These are phyloP conservation scores for Leccinum solheimii DNA, from an alignment of 1,284 basidiomycete genomes.

Conservation along the genomic window DNA sequence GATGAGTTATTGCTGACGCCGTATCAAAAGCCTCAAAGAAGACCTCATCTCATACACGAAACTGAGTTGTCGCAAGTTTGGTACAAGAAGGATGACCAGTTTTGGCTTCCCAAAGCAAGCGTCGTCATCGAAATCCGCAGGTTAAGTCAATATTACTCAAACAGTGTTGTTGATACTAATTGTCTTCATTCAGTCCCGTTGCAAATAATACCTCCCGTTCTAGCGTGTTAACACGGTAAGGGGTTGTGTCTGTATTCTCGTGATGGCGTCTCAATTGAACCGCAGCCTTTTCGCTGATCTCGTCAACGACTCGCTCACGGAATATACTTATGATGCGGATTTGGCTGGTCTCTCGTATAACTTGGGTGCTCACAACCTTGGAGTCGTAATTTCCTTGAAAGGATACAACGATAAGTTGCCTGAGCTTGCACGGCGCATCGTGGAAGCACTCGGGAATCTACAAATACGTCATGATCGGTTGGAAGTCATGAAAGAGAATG, in stretches of 20 bases:
- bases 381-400: slow-evolving; percentile 68
- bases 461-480: slow-evolving; percentile 75
- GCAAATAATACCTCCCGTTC: slow-evolving; percentile 58
- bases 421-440: slow-evolving; percentile 74
- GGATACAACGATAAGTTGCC: slow-evolving; percentile 97
- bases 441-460: slow-evolving; percentile 72
- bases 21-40: slow-evolving; percentile 58
- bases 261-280: not conserved
- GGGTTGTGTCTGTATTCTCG: slow-evolving; percentile 1
- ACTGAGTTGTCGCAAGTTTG: slow-evolving; percentile 76
- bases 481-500: slow-evolving; percentile 84
- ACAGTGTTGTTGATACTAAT: slow-evolving; percentile 9
- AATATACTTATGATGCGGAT: slow-evolving; percentile 92
- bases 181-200: slow-evolving; percentile 44
- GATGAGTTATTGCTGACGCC: slow-evolving; percentile 1
- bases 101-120: slow-evolving; percentile 89
- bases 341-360: slow-evolving; percentile 87
- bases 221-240: slow-evolving; percentile 64
- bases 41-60: slow-evolving; percentile 76
- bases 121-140: slow-evolving; percentile 72
- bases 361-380: slow-evolving; percentile 66
- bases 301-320: slow-evolving; percentile 86
- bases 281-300: slow-evolving; percentile 82
- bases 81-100: slow-evolving; percentile 96
- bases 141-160: slow-evolving; percentile 38